Evolutionary conservation across 2,329 filamentous ascomycete genomes (phyloP).

Genomic region (Trichoderma guizhouense): DNA sequence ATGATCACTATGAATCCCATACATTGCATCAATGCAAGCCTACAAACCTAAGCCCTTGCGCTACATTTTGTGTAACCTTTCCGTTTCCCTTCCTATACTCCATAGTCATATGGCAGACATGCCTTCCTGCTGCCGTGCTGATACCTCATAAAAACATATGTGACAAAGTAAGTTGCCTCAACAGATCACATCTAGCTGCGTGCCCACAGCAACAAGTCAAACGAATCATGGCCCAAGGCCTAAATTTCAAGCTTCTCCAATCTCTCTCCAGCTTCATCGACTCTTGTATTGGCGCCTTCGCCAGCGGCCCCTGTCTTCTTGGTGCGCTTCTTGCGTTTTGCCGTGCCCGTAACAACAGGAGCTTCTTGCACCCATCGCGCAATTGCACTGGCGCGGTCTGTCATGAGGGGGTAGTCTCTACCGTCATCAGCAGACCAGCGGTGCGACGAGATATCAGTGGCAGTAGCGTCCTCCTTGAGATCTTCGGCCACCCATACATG

Average conservation of each 20-base stretch:
- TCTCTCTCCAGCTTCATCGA: not conserved
- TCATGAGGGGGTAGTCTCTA: slow-evolving; percentile 66
- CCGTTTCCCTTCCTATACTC: not conserved
- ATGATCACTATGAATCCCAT: not conserved
- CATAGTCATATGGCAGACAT: not conserved
- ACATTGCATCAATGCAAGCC: not conserved
- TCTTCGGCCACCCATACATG: not conserved
- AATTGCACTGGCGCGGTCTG: slow-evolving; percentile 66
- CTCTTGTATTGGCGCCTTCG: not conserved
- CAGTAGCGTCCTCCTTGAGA: not conserved
- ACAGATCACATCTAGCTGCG: not conserved
- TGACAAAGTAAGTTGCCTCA: not conserved
- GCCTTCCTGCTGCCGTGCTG: not conserved
- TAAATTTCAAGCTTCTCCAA: slow-evolving; percentile 2
- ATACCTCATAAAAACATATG: not conserved
- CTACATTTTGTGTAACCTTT: not conserved
- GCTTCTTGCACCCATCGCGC: slow-evolving; percentile 66
- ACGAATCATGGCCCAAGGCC: not conserved
- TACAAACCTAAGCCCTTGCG: not conserved
- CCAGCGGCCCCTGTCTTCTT: slow-evolving; percentile 23
- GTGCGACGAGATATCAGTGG: slow-evolving; percentile 34
- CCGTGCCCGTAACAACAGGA: slow-evolving; percentile 39
- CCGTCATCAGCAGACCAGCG: slow-evolving; percentile 63
- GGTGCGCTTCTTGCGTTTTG: slow-evolving; percentile 38
- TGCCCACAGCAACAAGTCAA: not conserved